Base-by-base conservation (phyloP, 768 basidiomycete species). In the Lactifluus subvellereus region DNA sequence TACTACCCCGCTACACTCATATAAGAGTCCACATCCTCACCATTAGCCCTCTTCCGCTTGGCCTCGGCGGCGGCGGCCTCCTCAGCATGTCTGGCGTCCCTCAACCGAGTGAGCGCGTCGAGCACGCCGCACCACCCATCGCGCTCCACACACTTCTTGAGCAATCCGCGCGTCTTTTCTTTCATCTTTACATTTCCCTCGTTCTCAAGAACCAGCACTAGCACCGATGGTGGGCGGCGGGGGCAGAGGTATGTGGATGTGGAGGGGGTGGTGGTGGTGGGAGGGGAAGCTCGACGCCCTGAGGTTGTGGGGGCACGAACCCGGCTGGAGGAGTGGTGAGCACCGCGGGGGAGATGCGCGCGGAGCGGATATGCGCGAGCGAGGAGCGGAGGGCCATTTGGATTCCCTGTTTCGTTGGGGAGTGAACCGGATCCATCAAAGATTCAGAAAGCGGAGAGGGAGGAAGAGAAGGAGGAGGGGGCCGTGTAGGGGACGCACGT, bases 261-360 rank as follows among this genome's bases (percentile, higher is more conserved):
- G 27, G 27, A 27, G 27, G 27, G 27, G 27, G 2, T 22, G 22
- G 22, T 22, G 22, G 27, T 27, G 27, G 27, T 27, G 27, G 71
- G 66, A 11, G 78, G 51, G 90, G 88, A 57, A 89, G 79, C 4
- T 88, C 87, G 13, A 91, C 88, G 6, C 90, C 90, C 16, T 90
- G 27, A 27, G 27, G 82, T 7, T 88, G 86, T 4, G 89, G 86
- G 6, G 89, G 90, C 10, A 91, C 76, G 71, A 90, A 89, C 32
- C 82, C 84, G 0, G 79, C 81, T 6, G 84, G 81, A 38, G 89
- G 89, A 0, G 90, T 89, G 54, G 86, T 87, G 69, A 93, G 90
- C n/a, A 89, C 86, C n/a, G 89, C 88, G 9, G 90, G 89, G 47
- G 90, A 87, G 70, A 92, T 89, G 67, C 89, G 85, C 10, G 89